Conservation (phyloP, 768 basidiomycete species). For the Asterophora parasitica region DNA sequence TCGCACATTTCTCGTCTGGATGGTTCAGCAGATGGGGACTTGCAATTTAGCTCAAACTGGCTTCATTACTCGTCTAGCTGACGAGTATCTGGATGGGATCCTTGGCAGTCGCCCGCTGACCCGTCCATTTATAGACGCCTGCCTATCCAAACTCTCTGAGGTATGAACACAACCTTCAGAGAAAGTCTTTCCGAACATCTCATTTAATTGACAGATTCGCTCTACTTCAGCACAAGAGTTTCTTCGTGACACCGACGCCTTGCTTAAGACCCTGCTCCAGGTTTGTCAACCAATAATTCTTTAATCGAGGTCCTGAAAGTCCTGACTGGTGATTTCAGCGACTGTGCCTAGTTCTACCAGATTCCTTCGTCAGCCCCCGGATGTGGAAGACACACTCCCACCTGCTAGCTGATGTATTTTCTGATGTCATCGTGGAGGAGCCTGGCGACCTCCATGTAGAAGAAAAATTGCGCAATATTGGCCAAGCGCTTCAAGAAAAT, state of each 20-base stretch:
- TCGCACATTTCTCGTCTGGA: constrained; percentile 71
- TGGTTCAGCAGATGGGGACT: constrained; percentile 69
- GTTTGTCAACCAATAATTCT: constrained; percentile 28
- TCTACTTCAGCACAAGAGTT: constrained; percentile 50
- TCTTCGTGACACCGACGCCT: constrained; percentile 45
- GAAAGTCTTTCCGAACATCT: neutral
- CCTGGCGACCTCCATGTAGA: constrained; percentile 30
- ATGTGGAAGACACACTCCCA: constrained; percentile 55
- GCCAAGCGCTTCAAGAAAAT: constrained; percentile 47
- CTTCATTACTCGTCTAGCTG: constrained; percentile 68
- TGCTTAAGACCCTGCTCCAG: constrained; percentile 57
- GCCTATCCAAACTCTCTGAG: constrained; percentile 61
- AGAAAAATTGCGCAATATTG: constrained; percentile 39
- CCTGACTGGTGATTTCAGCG: constrained; percentile 38
- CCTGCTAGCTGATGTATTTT: constrained; percentile 44
- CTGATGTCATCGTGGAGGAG: constrained; percentile 30
- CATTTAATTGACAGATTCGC: constrained; percentile 39
- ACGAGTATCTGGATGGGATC: constrained; percentile 76
- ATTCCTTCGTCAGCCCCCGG: constrained; percentile 69
- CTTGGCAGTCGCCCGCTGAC: constrained; percentile 61
- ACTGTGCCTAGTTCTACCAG: constrained; percentile 64
- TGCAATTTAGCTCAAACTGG: constrained; percentile 82
- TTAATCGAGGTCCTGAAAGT: neutral
- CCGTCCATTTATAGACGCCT: constrained; percentile 69
- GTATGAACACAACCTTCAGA: constrained; percentile 26